Base-by-base conservation (phyloP, 805 yeast genomes). In the Myxozyma neotropica region DNA sequence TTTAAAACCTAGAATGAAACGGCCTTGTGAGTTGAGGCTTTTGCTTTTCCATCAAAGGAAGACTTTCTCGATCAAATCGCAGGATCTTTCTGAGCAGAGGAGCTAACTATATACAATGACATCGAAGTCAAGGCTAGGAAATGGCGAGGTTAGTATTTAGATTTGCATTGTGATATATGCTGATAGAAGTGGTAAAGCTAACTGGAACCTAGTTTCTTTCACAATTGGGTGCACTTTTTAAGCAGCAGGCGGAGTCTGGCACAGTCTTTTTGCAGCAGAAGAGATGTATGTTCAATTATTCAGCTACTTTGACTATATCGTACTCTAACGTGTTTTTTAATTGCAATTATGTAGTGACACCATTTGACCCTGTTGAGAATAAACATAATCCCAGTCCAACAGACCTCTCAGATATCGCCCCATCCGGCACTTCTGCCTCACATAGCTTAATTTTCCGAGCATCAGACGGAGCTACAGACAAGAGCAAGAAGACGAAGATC, bases 401-500 rank as follows among this genome's bases (percentile, higher is more conserved):
- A 1, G 57, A 57, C 23, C 29, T 61, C 12, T 45, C 58, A 17
- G 67, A 63, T 23, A 45, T 51, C 8, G 24, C 49, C n/a, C 21
- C 51, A 10, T 15, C 38, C 3, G 43, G 40, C 19, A 10, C 24
- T 10, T 24, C 53, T 54, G 69, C 72, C 39, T 73, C 79, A 47
- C 88, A 84, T 68, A 81, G 89, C 5, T 75, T 91, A 1, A 74
- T 91, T 47, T 79, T 91, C 64, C 81, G 96, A 71, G 81, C 88
- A 53, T 76, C 88, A 0, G 79, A 83, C 72, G 88, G 88, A 33
- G 77, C 76, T 23, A 71, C 72, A 43, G 80, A 81, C 45, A 82
- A 81, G 67, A 42, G 27, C 21, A 48, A 50, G 33, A 70, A 76
- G 17, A 74, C 75, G 58, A 88, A 88, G 69, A 71, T 86, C 33